These are phyloP conservation scores for Suillus bovinus DNA, from an alignment of 768 basidiomycete genomes.

Conservation along the genomic window DNA sequence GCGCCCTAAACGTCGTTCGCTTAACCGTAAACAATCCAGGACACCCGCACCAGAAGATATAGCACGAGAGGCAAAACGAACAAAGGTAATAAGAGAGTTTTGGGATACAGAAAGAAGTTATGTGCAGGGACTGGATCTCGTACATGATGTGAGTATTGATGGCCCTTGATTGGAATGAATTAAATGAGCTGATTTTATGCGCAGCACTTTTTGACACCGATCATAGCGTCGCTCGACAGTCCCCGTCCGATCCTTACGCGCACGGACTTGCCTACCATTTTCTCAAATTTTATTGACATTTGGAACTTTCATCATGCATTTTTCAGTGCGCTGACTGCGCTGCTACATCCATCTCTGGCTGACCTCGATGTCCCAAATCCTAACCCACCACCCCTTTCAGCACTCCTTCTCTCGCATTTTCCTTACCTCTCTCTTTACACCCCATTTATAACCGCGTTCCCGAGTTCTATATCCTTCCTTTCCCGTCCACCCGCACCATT, in stretches of 20 bases:
- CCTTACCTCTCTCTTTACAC: constrained; percentile 88
- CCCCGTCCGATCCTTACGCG: constrained; percentile 68
- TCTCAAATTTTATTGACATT: constrained; percentile 89
- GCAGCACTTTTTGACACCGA: constrained; percentile 81
- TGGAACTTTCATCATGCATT: constrained; percentile 86
- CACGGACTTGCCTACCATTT: constrained; percentile 67
- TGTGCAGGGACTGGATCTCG: constrained; percentile 77
- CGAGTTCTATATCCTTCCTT: constrained; percentile 56
- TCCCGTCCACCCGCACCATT: constrained; percentile 48
- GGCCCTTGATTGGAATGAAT: background rate
- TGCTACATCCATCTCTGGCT: constrained; percentile 25
- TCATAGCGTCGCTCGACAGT: constrained; percentile 73
- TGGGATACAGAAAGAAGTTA: constrained; percentile 81
- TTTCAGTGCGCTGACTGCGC: constrained; percentile 56
- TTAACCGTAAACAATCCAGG: constrained; percentile 21
- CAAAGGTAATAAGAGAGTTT: constrained; percentile 77
- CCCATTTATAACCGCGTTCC: constrained; percentile 81
- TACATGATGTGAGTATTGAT: constrained; percentile 64
- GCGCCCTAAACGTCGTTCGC: constrained; percentile 37
- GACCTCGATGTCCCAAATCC: constrained; percentile 17
- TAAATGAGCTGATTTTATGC: constrained; percentile 12
- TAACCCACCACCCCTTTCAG: constrained; percentile 48
- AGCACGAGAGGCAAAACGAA: constrained; percentile 53
- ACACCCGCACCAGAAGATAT: constrained; percentile 42
- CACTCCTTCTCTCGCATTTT: constrained; percentile 75